These are phyloP conservation scores for Pseudotsuga menziesii DNA, from an alignment of 75 land plant species.

Conservation along the genomic window DNA sequence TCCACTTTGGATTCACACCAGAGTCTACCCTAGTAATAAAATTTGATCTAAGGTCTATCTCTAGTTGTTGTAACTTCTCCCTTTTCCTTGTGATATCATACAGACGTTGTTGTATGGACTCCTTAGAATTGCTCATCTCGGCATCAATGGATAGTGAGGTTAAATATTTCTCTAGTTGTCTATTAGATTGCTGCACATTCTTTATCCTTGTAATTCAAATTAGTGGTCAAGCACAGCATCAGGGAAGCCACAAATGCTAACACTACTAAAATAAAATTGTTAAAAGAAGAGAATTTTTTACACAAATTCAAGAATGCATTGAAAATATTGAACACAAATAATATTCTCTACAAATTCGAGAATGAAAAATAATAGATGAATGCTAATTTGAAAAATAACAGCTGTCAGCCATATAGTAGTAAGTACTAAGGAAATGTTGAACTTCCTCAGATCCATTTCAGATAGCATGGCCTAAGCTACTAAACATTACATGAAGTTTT, in stretches of 20 bases:
- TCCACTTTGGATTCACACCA: constrained; percentile 59
- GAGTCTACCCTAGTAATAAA: constrained; percentile 63
- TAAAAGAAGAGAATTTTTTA: not conserved
- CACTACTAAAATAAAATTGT: not conserved
- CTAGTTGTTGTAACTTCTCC: constrained; percentile 75
- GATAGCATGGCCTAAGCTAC: too few relatives aligned
- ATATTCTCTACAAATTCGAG: not conserved
- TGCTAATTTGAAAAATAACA: not conserved
- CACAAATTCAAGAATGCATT: constrained; percentile 3
- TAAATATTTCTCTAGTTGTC: constrained; percentile 39
- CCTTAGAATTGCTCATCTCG: constrained; percentile 27
- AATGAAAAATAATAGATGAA: not conserved
- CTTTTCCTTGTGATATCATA: constrained; percentile 62
- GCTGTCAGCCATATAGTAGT: too few relatives aligned
- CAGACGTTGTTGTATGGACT: constrained; percentile 60
- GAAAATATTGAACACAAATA: too few relatives aligned
- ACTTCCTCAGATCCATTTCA: too few relatives aligned
- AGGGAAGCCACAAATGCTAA: not conserved
- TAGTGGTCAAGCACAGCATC: not conserved
- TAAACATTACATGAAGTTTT: too few relatives aligned
- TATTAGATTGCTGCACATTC: constrained; percentile 52
- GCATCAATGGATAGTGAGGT: constrained; percentile 57
- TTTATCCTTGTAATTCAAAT: constrained; percentile 1
- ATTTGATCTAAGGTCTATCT: constrained; percentile 76
- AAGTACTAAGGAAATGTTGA: too few relatives aligned